These are phyloP conservation scores for Lithospermum erythrorhizon DNA, from an alignment of 257 asterid genomes.

Conservation along the genomic window DNA sequence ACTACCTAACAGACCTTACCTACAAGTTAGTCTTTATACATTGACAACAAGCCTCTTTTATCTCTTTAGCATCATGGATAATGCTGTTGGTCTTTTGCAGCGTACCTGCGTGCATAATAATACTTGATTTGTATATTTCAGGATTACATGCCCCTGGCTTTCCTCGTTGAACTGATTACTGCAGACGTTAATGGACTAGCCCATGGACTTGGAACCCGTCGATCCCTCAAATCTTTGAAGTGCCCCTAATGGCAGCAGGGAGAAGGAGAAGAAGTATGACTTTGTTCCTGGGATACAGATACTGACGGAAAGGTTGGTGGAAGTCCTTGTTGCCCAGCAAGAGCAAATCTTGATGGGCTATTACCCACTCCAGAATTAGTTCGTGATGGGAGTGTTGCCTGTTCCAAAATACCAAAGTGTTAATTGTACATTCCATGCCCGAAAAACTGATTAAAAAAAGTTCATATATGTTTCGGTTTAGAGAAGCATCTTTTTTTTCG, in stretches of 20 bases:
- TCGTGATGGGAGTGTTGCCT: conserved; percentile 60
- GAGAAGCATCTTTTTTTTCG: too few relatives aligned
- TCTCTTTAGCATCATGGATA: too few relatives aligned
- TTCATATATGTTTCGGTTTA: background rate
- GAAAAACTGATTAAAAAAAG: background rate
- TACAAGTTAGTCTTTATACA: too few relatives aligned
- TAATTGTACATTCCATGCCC: background rate
- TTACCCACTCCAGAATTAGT: conserved; percentile 42
- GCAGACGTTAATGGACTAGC: conserved; percentile 11
- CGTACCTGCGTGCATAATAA: background rate
- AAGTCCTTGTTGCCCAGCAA: conserved; percentile 46
- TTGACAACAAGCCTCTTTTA: too few relatives aligned
- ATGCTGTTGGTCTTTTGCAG: background rate
- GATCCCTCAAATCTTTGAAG: conserved; percentile 66
- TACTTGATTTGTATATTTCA: background rate
- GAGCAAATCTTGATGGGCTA: conserved; percentile 75
- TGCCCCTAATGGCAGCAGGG: conserved; percentile 95
- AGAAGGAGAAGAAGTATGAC: conserved; percentile 76
- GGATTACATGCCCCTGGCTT: background rate
- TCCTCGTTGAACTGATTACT: background rate
- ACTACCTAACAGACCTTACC: too few relatives aligned
- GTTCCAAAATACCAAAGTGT: conserved; percentile 13
- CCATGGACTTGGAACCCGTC: conserved; percentile 61
- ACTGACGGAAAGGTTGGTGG: conserved; percentile 33
- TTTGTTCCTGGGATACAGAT: conserved; percentile 63